Conservation (phyloP, 805 yeast species). For the Pichia manshurica region DNA sequence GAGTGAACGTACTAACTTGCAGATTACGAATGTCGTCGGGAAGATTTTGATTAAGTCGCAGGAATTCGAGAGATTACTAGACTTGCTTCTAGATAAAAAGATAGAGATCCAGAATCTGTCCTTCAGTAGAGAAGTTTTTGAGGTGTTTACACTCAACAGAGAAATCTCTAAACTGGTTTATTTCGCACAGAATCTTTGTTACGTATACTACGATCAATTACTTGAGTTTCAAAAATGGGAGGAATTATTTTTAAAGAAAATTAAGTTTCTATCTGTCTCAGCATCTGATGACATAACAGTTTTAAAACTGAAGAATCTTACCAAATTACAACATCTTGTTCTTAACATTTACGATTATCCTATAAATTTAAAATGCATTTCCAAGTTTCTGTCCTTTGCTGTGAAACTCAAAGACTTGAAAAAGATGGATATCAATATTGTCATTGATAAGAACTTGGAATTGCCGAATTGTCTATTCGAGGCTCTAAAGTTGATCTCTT, state of each 20-base stretch:
- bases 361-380: conserved; percentile 1
- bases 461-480: conserved; percentile 4
- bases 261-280: conserved; percentile 5
- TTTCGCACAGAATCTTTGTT: background rate
- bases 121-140: conserved; percentile 6
- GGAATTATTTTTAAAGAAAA: background rate
- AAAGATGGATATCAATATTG: background rate
- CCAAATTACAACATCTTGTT: background rate
- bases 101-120: conserved; percentile 4
- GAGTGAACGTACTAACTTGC: background rate
- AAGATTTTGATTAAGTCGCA: conserved; percentile 1
- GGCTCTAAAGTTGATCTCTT: background rate
- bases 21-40: conserved; percentile 3
- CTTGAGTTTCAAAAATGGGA: conserved; percentile 3
- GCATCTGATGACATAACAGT: conserved; percentile 1
- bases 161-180: conserved; percentile 1
- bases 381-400: conserved; percentile 1
- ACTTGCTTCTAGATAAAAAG: background rate
- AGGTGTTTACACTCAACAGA: background rate
- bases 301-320: background rate
- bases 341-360: conserved; percentile 8
- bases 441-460: conserved; percentile 7
- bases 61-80: background rate
- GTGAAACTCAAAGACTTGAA: conserved; percentile 3
- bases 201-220: conserved; percentile 7